Conservation (phyloP, 2,329 filamentous ascomycete species). For the Exophiala calicioides region DNA sequence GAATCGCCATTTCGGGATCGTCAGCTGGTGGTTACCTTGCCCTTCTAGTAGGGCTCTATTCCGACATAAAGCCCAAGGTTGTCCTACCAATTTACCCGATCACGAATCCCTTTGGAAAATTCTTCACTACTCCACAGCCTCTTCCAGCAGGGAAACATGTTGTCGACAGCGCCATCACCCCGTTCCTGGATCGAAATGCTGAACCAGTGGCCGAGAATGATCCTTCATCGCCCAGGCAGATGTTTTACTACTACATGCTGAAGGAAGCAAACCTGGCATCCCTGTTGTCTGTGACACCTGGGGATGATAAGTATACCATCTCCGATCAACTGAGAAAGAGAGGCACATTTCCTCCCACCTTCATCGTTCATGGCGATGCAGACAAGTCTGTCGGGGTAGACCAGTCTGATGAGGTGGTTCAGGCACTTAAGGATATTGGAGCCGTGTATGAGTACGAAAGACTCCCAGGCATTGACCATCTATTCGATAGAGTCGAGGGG, state of each 20-base stretch:
- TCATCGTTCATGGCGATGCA: conserved; percentile 4
- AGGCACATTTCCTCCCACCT: conserved; percentile 1
- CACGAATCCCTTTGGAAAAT: conserved; percentile 4
- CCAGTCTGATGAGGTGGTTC: conserved; percentile 6
- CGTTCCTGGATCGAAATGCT: background rate
- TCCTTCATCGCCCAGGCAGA: background rate
- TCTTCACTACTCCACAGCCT: conserved; percentile 6
- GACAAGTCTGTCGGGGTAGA: conserved; percentile 8
- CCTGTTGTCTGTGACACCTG: background rate
- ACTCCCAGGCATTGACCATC: conserved; percentile 2
- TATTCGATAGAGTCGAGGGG: conserved; percentile 1
- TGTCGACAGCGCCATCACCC: background rate
- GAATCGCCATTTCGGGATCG: conserved; percentile 3
- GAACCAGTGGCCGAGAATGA: background rate
- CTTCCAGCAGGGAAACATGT: background rate
- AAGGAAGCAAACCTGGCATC: background rate
- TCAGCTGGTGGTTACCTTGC: conserved; percentile 1
- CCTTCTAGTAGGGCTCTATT: conserved; percentile 2
- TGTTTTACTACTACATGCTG: conserved; percentile 6
- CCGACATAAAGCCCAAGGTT: background rate
- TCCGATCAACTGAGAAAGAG: background rate
- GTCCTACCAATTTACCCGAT: conserved; percentile 9
- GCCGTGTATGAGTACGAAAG: conserved; percentile 1
- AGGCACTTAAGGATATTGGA: background rate
- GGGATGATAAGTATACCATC: background rate